phyloP scores from a whole-genome alignment of 2,329 filamentous ascomycete genomes.

The Pseudogymnoascus sp. region DNA sequence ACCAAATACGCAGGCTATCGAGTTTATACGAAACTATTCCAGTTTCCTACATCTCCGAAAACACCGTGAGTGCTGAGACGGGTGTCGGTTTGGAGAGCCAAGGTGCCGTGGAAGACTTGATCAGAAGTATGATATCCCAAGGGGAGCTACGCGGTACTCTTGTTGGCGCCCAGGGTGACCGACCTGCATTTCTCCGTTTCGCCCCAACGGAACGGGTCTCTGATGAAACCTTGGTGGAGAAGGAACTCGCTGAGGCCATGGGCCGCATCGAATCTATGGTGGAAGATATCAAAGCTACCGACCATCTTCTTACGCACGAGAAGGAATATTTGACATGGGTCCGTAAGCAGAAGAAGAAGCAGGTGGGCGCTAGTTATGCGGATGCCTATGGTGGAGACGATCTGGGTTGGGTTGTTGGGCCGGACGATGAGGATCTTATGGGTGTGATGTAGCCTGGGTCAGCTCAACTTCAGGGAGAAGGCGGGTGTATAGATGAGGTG shows the following conservation, averaged over 20 bases:
- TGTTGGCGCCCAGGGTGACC: conserved; percentile 34
- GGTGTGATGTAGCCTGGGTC: conserved; percentile 28
- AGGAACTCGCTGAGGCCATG: conserved; percentile 37
- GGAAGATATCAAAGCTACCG: conserved; percentile 42
- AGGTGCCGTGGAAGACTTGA: conserved; percentile 38
- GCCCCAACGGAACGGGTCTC: conserved; percentile 35
- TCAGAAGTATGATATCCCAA: conserved; percentile 48
- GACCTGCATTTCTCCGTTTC: conserved; percentile 46
- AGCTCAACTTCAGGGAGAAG: background rate
- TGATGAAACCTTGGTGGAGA: conserved; percentile 44
- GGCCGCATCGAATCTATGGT: conserved; percentile 39
- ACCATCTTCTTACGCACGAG: conserved; percentile 46
- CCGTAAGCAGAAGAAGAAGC: conserved; percentile 37
- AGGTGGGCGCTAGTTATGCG: conserved; percentile 44
- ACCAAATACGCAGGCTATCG: conserved; percentile 65
- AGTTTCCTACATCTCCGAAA: conserved; percentile 43
- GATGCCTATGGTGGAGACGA: background rate
- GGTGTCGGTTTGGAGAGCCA: conserved; percentile 36
- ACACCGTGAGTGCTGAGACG: conserved; percentile 48
- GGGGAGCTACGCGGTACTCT: conserved; percentile 47
- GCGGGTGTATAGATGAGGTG: background rate
- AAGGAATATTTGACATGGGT: conserved; percentile 45
- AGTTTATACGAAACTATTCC: conserved; percentile 59
- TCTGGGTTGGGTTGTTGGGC: conserved; percentile 32
- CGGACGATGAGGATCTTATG: conserved; percentile 53